phyloP scores from a whole-genome alignment of 306 rosid species.

The Gynostemma pentaphyllum region DNA sequence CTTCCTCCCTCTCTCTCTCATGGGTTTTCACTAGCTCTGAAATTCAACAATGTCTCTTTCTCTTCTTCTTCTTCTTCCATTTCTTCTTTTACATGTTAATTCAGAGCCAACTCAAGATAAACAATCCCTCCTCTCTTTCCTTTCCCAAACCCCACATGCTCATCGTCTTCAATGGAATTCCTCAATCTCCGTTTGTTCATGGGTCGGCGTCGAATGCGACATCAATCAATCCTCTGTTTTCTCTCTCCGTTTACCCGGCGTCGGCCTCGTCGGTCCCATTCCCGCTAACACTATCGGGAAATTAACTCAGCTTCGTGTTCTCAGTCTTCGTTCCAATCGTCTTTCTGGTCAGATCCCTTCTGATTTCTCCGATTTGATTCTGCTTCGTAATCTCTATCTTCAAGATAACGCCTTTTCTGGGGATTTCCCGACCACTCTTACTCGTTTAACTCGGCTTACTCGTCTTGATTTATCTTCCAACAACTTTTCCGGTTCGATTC shows the following conservation, averaged over 20 bases:
- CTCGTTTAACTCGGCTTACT: conserved; percentile 34
- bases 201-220: conserved; percentile 76
- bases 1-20: background rate
- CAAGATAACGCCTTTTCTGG: conserved; percentile 55
- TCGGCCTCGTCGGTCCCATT: conserved; percentile 57
- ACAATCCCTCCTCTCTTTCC: conserved; percentile 75
- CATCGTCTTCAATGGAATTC: conserved; percentile 73
- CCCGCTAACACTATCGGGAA: conserved; percentile 64
- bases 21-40: conserved; percentile 7
- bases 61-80: conserved; percentile 1
- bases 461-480: conserved; percentile 77
- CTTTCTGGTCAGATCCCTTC: conserved; percentile 68
- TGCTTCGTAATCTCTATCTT: conserved; percentile 58
- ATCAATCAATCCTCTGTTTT: conserved; percentile 35
- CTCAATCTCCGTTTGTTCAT: conserved; percentile 59
- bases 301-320: conserved; percentile 49
- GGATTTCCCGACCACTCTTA: conserved; percentile 37
- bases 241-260: conserved; percentile 68
- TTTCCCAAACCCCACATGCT: conserved; percentile 46
- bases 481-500: conserved; percentile 56
- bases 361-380: conserved; percentile 48
- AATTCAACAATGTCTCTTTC: background rate
- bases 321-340: conserved; percentile 76
- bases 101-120: conserved; percentile 79
- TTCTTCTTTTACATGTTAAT: conserved; percentile 21